Conservation (phyloP, 177 flowering plant genomes). For the Vitis hybrid region DNA sequence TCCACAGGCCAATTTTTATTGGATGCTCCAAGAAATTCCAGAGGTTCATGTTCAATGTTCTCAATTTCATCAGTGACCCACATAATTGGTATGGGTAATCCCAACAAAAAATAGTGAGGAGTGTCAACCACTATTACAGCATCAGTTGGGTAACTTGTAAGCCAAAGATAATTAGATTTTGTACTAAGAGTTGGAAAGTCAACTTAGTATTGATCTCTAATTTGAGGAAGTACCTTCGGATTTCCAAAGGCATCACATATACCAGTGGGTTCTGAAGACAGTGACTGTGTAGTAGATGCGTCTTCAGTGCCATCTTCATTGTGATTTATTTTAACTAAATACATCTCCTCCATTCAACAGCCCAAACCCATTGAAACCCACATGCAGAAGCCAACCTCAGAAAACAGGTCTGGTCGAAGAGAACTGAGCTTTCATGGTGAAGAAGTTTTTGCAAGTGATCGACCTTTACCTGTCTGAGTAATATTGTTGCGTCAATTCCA, state of each 20-base stretch:
- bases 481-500: too few species aligned
- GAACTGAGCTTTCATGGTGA: constrained; percentile 17
- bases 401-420: constrained; percentile 30
- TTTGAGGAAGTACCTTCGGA: constrained; percentile 40
- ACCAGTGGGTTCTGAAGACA: constrained; percentile 24
- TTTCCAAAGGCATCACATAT: constrained; percentile 30
- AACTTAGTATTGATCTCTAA: constrained; percentile 50
- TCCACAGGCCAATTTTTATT: too few species aligned
- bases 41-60: too few species aligned
- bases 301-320: constrained; percentile 22
- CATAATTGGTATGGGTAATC: too few species aligned
- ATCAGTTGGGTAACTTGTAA: too few species aligned
- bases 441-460: background rate
- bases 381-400: constrained; percentile 19
- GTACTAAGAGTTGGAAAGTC: constrained; percentile 39
- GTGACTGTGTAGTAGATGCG: constrained; percentile 19
- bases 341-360: constrained; percentile 31
- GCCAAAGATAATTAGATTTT: constrained; percentile 12
- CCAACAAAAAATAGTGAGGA: too few species aligned
- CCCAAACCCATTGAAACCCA: constrained; percentile 20
- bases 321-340: constrained; percentile 22
- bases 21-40: too few species aligned
- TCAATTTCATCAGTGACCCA: too few species aligned
- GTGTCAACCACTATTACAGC: too few species aligned
- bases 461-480: too few species aligned